Percentiles rank a stretch among this genome's conserved stretches.
These are phyloP conservation scores for Porphyrellus cyaneotinctus DNA, from an alignment of 768 basidiomycete species.

Conservation along the genomic window DNA sequence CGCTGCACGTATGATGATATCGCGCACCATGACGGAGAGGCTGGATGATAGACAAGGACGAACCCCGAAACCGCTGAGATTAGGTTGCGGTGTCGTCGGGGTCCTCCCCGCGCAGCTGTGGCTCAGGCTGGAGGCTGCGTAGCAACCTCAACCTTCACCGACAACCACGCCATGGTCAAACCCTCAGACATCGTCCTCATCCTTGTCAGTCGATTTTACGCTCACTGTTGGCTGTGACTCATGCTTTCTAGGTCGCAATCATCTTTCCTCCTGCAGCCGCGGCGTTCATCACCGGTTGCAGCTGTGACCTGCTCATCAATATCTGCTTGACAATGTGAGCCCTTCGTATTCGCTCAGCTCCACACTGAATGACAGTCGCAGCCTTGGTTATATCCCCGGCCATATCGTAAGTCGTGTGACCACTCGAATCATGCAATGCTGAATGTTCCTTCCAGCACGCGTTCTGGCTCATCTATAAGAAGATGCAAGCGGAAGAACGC, in stretches of 20 bases:
- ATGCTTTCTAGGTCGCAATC: slow-evolving; percentile 58
- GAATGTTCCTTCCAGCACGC: slow-evolving; percentile 48
- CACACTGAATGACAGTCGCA: slow-evolving; percentile 23
- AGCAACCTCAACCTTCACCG: no score
- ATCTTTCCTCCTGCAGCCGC: slow-evolving; percentile 81
- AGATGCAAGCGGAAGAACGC: slow-evolving; percentile 81
- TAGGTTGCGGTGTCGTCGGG: slow-evolving; percentile 10
- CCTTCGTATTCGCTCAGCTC: background rate
- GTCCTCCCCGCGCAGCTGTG: slow-evolving; percentile 22
- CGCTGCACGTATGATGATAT: background rate
- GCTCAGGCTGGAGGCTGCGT: no score
- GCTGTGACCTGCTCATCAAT: slow-evolving; percentile 85
- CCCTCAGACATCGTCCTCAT: slow-evolving; percentile 78
- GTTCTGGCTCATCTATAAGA: slow-evolving; percentile 88
- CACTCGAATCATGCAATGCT: background rate
- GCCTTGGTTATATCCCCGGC: slow-evolving; percentile 76
- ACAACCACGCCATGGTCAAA: slow-evolving; percentile 44
- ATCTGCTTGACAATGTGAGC: slow-evolving; percentile 71
- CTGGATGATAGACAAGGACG: background rate
- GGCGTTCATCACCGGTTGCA: slow-evolving; percentile 74
- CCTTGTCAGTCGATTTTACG: slow-evolving; percentile 44
- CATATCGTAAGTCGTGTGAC: slow-evolving; percentile 37
- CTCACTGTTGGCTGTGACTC: background rate
- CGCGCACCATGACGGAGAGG: slow-evolving; percentile 22
- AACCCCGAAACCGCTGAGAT: slow-evolving; percentile 12